Evolutionary conservation across 345 rosid genomes (phyloP), one percentile per base, ranked within the genome.

Genomic region (Cardiospermum halicacabum): DNA sequence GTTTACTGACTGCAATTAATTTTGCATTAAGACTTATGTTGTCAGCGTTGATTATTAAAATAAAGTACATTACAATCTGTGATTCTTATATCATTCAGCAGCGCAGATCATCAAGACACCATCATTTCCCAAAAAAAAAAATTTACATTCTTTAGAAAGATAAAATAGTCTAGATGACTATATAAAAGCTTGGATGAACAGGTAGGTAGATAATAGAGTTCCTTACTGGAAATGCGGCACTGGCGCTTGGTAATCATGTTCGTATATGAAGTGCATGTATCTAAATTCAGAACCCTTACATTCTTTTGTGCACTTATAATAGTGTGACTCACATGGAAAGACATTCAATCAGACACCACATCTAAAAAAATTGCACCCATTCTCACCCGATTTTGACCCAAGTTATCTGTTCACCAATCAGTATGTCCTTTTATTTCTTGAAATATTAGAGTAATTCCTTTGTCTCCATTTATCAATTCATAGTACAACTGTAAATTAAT

Each of bases 301-400:
- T 11, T 58, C 5, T 58, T 21, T 45, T 0, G 24, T 49, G 54
- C 43, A 64, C 50, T 58, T 31, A 42, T 25, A 27, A 67, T 26
- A 50, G n/a, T 42, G 51, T 68, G 45, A 10, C 19, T 40, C 7
- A 2, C 62, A 42, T 19, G 61, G 39, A 56, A 19, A n/a, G 16
- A 27, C 60, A 34, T 27, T 56, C 22, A 13, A 56, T 48, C 21
- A 15, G 37, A 48, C 16, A 39, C 26, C 18, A 37, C 25, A 56
- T 43, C n/a, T 34, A 9, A 31, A 30, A n/a, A 34, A 32, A 16
- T n/a, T 0, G 21, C 10, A 18, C 22, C 27, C 11, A 27, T 43
- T 36, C 71, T 58, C n/a, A 16, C 56, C n/a, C 56, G 28, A 39
- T 47, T 58, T 40, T 50, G 32, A 12, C 47, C 15, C 25, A 45